Evolutionary conservation across 2,329 filamentous ascomycete species (phyloP).

Genomic region (Colletotrichum liriopes): DNA sequence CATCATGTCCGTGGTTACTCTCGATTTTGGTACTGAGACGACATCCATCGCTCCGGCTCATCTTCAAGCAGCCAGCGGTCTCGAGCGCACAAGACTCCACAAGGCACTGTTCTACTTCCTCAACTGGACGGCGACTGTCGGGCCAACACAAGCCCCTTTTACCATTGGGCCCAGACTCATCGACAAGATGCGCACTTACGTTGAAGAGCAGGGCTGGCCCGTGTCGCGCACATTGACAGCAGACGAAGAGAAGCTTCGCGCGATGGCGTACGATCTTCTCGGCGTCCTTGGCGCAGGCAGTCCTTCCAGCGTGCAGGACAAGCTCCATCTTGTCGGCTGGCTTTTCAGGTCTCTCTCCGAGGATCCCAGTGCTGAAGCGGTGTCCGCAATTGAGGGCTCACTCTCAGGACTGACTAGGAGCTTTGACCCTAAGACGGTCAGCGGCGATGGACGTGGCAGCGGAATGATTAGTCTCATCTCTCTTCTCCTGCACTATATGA

Average conservation of each 20-base stretch:
- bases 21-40: slow-evolving; percentile 62
- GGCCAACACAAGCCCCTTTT: slow-evolving; percentile 71
- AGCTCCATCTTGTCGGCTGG: slow-evolving; percentile 76
- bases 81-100: slow-evolving; percentile 85
- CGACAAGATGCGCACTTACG: slow-evolving; percentile 78
- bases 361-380: slow-evolving; percentile 82
- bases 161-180: slow-evolving; percentile 80
- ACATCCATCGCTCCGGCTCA: slow-evolving; percentile 44
- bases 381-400: slow-evolving; percentile 91
- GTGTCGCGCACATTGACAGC: slow-evolving; percentile 70
- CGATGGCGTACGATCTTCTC: slow-evolving; percentile 91
- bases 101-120: slow-evolving; percentile 89
- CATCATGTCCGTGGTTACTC: slow-evolving; percentile 80
- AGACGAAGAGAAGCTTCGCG: slow-evolving; percentile 72
- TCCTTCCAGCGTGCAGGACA: slow-evolving; percentile 67
- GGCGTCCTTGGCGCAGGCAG: slow-evolving; percentile 82
- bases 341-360: slow-evolving; percentile 87
- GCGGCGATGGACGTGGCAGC: slow-evolving; percentile 45
- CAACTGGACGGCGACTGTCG: slow-evolving; percentile 87
- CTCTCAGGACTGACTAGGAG: slow-evolving; percentile 79
- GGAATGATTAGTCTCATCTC: slow-evolving; percentile 54
- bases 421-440: slow-evolving; percentile 55
- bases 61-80: slow-evolving; percentile 64
- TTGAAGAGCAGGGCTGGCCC: slow-evolving; percentile 89
- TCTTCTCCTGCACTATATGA: slow-evolving; percentile 80